A percentile compares a stretch with the other conserved stretches of the same genome.
Conservation (phyloP, 768 basidiomycete genomes). For the Porphyrellus cyaneotinctus region DNA sequence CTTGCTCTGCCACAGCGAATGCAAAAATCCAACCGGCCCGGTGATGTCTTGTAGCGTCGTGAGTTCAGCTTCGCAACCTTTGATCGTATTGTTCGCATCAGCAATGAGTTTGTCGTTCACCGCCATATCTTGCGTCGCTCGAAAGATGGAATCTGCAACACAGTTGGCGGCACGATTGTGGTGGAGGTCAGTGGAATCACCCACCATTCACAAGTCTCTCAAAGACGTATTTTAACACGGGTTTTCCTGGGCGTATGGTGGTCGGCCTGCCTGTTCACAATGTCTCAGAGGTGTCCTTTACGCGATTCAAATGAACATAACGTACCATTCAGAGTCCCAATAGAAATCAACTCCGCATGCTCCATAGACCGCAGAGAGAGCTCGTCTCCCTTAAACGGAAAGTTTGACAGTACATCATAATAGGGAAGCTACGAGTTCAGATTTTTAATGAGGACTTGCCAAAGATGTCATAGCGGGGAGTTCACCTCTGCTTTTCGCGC, state of each 20-base stretch:
- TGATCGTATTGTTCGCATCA: conserved; percentile 59
- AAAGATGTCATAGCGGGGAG: conserved; percentile 16
- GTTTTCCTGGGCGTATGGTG: conserved; percentile 83
- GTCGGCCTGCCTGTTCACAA: conserved; percentile 68
- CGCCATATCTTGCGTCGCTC: conserved; percentile 75
- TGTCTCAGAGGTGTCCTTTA: background rate
- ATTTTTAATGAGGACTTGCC: conserved; percentile 6
- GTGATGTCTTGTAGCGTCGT: conserved; percentile 58
- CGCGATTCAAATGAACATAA: background rate
- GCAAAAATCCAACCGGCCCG: conserved; percentile 43
- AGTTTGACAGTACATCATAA: conserved; percentile 73
- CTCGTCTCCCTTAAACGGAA: conserved; percentile 93
- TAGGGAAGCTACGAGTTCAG: conserved; percentile 59
- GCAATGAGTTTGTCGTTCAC: conserved; percentile 68
- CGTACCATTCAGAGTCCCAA: conserved; percentile 71
- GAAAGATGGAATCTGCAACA: conserved; percentile 67
- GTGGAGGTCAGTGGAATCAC: conserved; percentile 5
- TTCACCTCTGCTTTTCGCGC: conserved; percentile 61
- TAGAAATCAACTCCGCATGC: conserved; percentile 80
- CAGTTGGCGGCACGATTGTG: background rate
- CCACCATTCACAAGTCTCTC: conserved; percentile 73
- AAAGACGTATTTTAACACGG: conserved; percentile 84
- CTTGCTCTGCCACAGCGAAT: conserved; percentile 41
- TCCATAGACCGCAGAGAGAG: conserved; percentile 78
- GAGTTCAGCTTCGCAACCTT: conserved; percentile 74